Base-by-base conservation (phyloP, 1,284 basidiomycete species). In the Lignosus rhinocerotis region DNA sequence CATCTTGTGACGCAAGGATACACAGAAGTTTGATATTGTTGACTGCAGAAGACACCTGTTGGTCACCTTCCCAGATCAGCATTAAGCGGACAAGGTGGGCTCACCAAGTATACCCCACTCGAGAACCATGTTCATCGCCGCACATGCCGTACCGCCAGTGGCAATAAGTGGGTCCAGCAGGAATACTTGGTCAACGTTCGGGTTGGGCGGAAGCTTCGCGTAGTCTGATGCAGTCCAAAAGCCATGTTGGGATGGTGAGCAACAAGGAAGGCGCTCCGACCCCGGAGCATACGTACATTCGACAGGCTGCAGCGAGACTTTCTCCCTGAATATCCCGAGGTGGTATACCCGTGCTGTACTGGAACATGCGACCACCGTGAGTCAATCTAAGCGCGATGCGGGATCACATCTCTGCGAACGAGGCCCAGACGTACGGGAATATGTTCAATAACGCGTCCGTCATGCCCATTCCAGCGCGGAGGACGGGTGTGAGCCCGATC, bases 401-500 rank as follows among this genome's bases (percentile, higher is more conserved):
- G 12, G 21, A 16, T 44, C 14, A 8, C 50, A 19, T 10, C 36
- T 39, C 12, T 12, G 36, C 36, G 11, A n/a, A n/a, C 36, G 3
- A 11, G 7, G 10, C 17, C 56, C 38, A 51, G 17, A 79, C 84
- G 51, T 80, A 90, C 74, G 93, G 94, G 72, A 94, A 93, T 43
- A 94, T 78, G 53, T 84, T 83, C 61, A 95, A 78, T 70, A 96
- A 72, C 61, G 92, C 86, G 66, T 97, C 94, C 0, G 91, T 86
- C 92, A 98, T 95, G n/a, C 94, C 94, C 57, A 96, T 78, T 19
- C 96, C 96, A 14, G 96, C 96, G 51, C 96, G 87, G 56, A 98
- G 78, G 68, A 98, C 93, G 34, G 96, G 96, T 2, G 92, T 89
- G 53, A 98, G 75, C 7, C 93, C 96, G 58, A 98, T 85, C 49